Conservation (phyloP, 108 stramenopile species). For the Nannochloropsis salina region DNA sequence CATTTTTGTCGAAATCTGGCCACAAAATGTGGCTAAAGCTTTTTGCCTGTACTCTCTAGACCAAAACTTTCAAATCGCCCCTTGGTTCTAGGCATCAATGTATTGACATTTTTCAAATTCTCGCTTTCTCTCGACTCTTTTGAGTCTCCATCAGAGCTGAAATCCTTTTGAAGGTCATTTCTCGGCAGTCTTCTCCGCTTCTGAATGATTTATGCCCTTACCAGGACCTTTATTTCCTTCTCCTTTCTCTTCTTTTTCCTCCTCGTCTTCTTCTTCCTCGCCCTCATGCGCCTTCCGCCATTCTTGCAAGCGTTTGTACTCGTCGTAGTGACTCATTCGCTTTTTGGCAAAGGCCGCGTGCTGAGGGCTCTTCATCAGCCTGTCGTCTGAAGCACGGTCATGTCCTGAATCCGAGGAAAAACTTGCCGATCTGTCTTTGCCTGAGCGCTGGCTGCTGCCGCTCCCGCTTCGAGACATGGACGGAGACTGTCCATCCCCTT, state of each 20-base stretch:
- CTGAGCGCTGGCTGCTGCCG: background rate
- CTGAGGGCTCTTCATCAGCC: background rate
- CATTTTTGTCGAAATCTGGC: too few species aligned
- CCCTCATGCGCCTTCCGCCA: conserved; percentile 45
- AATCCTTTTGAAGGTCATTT: too few species aligned
- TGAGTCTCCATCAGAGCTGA: too few species aligned
- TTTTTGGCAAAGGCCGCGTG: conserved; percentile 47
- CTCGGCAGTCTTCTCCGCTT: too few species aligned
- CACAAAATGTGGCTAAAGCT: too few species aligned
- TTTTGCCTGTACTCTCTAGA: too few species aligned
- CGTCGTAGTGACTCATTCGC: conserved; percentile 51
- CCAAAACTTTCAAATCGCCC: too few species aligned
- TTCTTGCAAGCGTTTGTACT: conserved; percentile 41
- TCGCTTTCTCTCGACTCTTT: too few species aligned
- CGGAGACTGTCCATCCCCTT: conserved; percentile 23
- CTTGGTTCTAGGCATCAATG: too few species aligned
- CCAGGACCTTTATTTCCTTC: background rate
- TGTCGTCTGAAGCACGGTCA: background rate
- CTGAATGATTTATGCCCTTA: too few species aligned
- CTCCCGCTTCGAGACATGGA: background rate
- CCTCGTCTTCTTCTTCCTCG: conserved; percentile 43
- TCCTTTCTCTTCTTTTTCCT: conserved; percentile 35
- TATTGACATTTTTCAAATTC: too few species aligned
- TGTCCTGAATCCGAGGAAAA: background rate
- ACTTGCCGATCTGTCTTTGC: background rate